Evolutionary conservation across 352 stramenopile species (phyloP), one percentile per base, ranked within the genome.

Genomic region (Achlya hypogyna): DNA sequence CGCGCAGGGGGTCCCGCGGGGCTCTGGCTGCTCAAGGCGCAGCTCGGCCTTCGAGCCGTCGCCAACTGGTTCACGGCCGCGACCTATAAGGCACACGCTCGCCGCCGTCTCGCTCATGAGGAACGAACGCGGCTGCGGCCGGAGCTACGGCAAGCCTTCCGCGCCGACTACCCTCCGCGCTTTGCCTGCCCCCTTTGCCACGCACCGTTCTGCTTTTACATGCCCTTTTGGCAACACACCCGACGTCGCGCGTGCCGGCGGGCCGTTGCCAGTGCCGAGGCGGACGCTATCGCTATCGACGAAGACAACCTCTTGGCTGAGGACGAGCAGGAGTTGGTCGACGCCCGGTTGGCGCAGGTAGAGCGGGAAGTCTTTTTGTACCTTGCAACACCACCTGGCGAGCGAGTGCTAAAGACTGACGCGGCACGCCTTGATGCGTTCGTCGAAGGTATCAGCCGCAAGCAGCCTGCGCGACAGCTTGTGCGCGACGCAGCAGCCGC

Each of bases 21-120:
- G 14, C 54, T 64, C 34, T 35, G 45, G 18, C 29, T 28, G 32
- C 38, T 64, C 14, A 49, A 64, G 32, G 47, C 47, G 54, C 45
- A 64, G 16, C 38, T 64, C 8, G 32, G 22, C 22, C n/a, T 64
- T 2, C 45, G 52, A 38, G 35, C 32, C 28, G 22, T 64, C 4
- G 9, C 47, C n/a, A 64, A 64, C 54, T 38, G 54, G 40, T 64
- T 51, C 34, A 64, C 54, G 35, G 12, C n/a, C 35, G 54, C 29
- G 6, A 51, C 35, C 10, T 64, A 38, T 28, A 34, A 25, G 16
- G 22, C 51, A 16, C 32, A 64, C 20, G 54, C 54, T 6, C 22
- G 2, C 14, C n/a, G 54, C n/a, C 38, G 45, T 9, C 35, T 64
- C 2, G 1, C 38, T 5, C 27, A 53, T 29, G 54, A 64, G 14